Evolutionary conservation across 2,329 filamentous ascomycete species (phyloP).

Genomic region (Shiraia sp.): DNA sequence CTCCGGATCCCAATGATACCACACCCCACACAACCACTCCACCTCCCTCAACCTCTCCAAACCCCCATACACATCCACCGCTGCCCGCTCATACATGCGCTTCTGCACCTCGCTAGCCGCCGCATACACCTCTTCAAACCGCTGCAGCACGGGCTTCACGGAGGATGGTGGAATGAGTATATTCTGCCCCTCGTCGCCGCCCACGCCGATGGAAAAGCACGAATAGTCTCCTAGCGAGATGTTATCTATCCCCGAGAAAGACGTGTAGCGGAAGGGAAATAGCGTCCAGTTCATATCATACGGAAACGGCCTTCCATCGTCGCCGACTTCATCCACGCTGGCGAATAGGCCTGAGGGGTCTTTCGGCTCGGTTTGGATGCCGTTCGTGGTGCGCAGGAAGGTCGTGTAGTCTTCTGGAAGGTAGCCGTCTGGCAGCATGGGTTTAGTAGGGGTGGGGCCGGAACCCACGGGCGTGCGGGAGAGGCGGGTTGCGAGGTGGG

Average conservation of each 20-base stretch:
- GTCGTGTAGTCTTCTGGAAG: slow-evolving; percentile 8
- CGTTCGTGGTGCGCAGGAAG: slow-evolving; percentile 7
- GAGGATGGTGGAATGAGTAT: slow-evolving; percentile 6
- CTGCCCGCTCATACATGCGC: slow-evolving; percentile 2
- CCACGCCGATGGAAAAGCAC: slow-evolving; percentile 5
- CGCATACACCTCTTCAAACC: slow-evolving; percentile 5
- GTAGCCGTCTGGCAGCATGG: neutral
- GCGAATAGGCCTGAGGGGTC: neutral
- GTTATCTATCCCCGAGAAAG: neutral
- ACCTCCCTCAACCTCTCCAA: neutral
- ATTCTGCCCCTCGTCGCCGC: slow-evolving; percentile 5
- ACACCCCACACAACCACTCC: neutral
- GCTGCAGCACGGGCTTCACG: neutral
- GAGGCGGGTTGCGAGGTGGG: slow-evolving; percentile 3
- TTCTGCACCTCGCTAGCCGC: slow-evolving; percentile 1
- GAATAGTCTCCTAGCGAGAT: neutral
- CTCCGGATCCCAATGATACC: slow-evolving; percentile 1
- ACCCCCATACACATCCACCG: slow-evolving; percentile 8
- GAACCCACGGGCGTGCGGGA: neutral
- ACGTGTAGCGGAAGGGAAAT: neutral
- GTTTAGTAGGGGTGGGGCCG: neutral
- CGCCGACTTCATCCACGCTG: neutral
- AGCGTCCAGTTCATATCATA: slow-evolving; percentile 1
- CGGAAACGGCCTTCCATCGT: neutral
- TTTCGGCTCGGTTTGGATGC: slow-evolving; percentile 2